A percentile compares a stretch with the other conserved stretches of the same genome.
Conservation (phyloP, 2,329 filamentous ascomycete species). For the Cyphellophora attinorum region DNA sequence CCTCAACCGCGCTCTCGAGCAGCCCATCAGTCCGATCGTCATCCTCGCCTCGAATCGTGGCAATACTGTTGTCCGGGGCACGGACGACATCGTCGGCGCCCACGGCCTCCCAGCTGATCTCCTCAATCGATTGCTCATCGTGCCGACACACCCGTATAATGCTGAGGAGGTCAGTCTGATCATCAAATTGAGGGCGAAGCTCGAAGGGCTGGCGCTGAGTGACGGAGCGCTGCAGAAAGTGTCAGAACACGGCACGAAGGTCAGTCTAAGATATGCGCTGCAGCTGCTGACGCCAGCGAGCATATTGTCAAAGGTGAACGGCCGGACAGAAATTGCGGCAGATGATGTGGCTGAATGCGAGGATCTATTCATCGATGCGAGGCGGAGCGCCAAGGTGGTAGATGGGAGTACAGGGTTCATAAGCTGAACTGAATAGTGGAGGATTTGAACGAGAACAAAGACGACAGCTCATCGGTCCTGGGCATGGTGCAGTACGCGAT, state of each 20-base stretch:
- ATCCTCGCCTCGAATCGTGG: conserved; percentile 96
- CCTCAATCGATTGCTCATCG: conserved; percentile 84
- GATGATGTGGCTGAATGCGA: conserved; percentile 73
- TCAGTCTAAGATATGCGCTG: conserved; percentile 85
- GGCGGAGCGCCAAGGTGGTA: conserved; percentile 64
- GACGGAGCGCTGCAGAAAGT: conserved; percentile 82
- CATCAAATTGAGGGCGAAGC: conserved; percentile 71
- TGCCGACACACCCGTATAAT: conserved; percentile 85
- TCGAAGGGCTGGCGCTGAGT: conserved; percentile 68
- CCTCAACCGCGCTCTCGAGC: conserved; percentile 95
- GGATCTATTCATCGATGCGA: conserved; percentile 73
- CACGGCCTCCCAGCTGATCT: conserved; percentile 94
- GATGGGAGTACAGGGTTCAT: conserved; percentile 58
- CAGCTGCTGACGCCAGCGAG: conserved; percentile 84
- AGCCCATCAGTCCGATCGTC: conserved; percentile 87
- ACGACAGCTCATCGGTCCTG: too few relatives aligned
- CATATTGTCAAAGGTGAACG: conserved; percentile 80
- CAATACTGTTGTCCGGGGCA: conserved; percentile 84
- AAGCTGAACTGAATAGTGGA: too few relatives aligned
- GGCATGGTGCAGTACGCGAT: too few relatives aligned
- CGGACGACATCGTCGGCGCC: conserved; percentile 66
- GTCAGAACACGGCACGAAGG: conserved; percentile 73
- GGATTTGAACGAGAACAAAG: too few relatives aligned
- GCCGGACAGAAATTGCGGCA: conserved; percentile 65
- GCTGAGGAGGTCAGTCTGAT: conserved; percentile 87